Conservation (phyloP, 495 filamentous ascomycete genomes). For the Darksidea phi region DNA sequence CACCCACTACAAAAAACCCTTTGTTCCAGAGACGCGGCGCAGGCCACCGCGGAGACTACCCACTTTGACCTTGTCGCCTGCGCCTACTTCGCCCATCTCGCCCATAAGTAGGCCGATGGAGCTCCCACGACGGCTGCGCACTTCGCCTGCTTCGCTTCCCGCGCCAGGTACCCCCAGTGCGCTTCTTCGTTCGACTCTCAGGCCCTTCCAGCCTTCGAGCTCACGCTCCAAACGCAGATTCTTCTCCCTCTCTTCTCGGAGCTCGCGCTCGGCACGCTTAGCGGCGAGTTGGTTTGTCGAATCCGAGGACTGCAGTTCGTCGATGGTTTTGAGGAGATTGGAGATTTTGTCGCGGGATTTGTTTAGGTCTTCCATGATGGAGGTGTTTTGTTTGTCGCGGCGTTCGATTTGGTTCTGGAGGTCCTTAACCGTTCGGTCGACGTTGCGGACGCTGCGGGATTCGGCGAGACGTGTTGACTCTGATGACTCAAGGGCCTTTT, state of each 20-base stretch:
- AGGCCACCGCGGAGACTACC: slow-evolving; percentile 39
- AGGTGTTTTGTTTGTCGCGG: slow-evolving; percentile 76
- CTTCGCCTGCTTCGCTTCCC: slow-evolving; percentile 41
- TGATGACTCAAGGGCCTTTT: slow-evolving; percentile 84
- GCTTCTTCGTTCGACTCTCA: slow-evolving; percentile 59
- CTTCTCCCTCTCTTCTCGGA: slow-evolving; percentile 87
- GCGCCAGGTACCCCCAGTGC: slow-evolving; percentile 34
- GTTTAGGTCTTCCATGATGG: slow-evolving; percentile 76
- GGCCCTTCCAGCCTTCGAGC: slow-evolving; percentile 77
- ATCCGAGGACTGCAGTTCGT: slow-evolving; percentile 87
- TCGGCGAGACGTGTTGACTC: slow-evolving; percentile 74
- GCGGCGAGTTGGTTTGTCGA: slow-evolving; percentile 73
- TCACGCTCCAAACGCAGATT: slow-evolving; percentile 79
- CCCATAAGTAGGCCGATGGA: slow-evolving; percentile 39
- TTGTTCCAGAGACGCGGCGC: slow-evolving; percentile 38
- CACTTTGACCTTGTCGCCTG: slow-evolving; percentile 27
- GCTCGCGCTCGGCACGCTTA: slow-evolving; percentile 82
- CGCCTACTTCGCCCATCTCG: slow-evolving; percentile 30
- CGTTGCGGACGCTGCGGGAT: slow-evolving; percentile 82
- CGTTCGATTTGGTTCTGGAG: slow-evolving; percentile 90
- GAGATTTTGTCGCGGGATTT: slow-evolving; percentile 86
- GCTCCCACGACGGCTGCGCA: slow-evolving; percentile 43
- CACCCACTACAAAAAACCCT: slow-evolving; percentile 46
- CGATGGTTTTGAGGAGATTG: slow-evolving; percentile 82
- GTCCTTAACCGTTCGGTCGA: slow-evolving; percentile 92